A percentile compares a stretch with the other conserved stretches of the same genome.
These are phyloP conservation scores for Staphylotrichum longicolle DNA, from an alignment of 495 filamentous ascomycete genomes.

Conservation along the genomic window DNA sequence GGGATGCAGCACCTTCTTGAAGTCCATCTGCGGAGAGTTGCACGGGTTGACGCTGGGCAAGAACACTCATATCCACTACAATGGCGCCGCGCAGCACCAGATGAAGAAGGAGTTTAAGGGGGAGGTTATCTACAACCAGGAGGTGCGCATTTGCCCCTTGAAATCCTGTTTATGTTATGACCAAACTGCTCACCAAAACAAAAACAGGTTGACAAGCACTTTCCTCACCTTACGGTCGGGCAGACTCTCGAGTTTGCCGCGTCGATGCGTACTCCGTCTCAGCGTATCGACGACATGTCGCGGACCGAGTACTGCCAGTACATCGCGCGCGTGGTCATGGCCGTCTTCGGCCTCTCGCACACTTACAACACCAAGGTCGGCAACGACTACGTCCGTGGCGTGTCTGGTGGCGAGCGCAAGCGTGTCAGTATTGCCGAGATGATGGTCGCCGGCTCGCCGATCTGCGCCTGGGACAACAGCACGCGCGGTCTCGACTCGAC, in stretches of 20 bases:
- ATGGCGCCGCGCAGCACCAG: constrained; percentile 47
- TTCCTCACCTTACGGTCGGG: constrained; percentile 64
- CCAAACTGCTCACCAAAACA: not conserved
- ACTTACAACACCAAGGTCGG: constrained; percentile 74
- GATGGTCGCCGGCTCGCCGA: constrained; percentile 45
- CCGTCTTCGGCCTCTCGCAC: constrained; percentile 64
- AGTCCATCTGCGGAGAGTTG: constrained; percentile 67
- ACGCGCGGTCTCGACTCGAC: constrained; percentile 55
- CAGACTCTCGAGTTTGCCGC: constrained; percentile 65
- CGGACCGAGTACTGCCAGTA: constrained; percentile 62
- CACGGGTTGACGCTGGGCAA: constrained; percentile 49
- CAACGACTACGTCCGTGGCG: constrained; percentile 73
- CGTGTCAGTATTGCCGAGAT: constrained; percentile 55
- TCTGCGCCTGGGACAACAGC: constrained; percentile 54
- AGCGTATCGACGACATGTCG: constrained; percentile 60
- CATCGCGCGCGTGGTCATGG: constrained; percentile 68
- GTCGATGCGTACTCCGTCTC: constrained; percentile 65
- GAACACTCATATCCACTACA: constrained; percentile 50
- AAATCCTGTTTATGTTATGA: not conserved
- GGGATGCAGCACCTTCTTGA: constrained; percentile 60
- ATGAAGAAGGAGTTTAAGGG: constrained; percentile 62
- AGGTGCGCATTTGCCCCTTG: constrained; percentile 19
- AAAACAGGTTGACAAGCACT: constrained; percentile 60
- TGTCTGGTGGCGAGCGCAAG: constrained; percentile 58
- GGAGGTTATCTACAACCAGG: constrained; percentile 57